Conservation (phyloP, 495 filamentous ascomycete genomes). For the Symbiotaphrina buchneri region DNA sequence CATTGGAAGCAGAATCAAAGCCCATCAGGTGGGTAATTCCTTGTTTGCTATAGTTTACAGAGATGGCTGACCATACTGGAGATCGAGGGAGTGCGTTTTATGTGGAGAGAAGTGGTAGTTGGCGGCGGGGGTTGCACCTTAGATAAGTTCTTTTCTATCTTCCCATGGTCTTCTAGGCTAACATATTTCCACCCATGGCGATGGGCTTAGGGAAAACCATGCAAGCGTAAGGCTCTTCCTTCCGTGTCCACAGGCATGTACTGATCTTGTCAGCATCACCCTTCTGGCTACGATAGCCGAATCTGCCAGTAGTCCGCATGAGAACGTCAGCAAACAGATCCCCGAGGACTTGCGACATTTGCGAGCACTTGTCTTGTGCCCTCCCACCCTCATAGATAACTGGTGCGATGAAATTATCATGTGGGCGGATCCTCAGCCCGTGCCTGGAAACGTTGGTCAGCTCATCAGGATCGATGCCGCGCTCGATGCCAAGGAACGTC, state of each 20-base stretch:
- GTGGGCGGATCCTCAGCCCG: conserved; percentile 35
- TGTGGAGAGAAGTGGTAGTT: conserved; percentile 58
- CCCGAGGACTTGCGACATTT: conserved; percentile 35
- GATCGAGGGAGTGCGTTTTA: conserved; percentile 57
- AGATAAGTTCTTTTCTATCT: too few species aligned
- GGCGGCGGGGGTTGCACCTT: conserved; percentile 58
- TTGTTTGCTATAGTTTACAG: too few species aligned
- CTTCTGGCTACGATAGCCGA: conserved; percentile 52
- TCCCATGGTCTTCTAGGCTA: too few species aligned
- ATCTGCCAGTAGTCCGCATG: conserved; percentile 33
- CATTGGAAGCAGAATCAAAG: conserved; percentile 25
- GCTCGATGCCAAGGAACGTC: conserved; percentile 12
- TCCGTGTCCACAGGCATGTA: neutral
- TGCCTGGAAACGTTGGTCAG: conserved; percentile 19
- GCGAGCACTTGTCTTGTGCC: conserved; percentile 53
- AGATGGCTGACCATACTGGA: too few species aligned
- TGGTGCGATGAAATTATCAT: conserved; percentile 56
- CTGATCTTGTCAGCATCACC: conserved; percentile 28
- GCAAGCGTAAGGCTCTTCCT: conserved; percentile 36
- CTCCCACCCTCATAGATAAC: conserved; percentile 52
- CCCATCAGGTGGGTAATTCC: conserved; percentile 44
- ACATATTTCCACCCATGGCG: too few species aligned
- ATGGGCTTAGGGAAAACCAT: conserved; percentile 94
- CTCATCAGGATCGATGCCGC: conserved; percentile 24
- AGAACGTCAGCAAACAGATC: conserved; percentile 35